Evolutionary conservation across 148 eudicot species (phyloP).

Genomic region (Nyssa sinensis): DNA sequence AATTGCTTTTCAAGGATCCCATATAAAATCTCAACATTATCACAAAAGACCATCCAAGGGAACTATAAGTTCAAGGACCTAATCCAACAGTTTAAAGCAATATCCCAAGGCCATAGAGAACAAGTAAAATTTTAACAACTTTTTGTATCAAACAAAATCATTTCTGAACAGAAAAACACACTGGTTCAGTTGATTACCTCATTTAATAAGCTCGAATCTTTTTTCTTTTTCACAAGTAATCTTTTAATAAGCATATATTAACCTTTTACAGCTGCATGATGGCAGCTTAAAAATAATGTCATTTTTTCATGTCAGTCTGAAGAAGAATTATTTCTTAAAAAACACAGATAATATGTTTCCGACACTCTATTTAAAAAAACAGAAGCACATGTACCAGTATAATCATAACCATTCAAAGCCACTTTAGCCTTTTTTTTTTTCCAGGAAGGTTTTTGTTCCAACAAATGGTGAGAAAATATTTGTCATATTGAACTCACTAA

Average conservation of each 20-base stretch:
- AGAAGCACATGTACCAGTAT: neutral
- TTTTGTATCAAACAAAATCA: too few relatives aligned
- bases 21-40: too few relatives aligned
- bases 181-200: neutral
- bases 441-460: neutral
- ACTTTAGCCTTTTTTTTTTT: neutral
- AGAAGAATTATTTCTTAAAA: neutral
- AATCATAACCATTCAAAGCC: neutral
- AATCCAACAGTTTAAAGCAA: too few relatives aligned
- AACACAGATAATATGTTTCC: neutral
- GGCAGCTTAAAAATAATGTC: neutral
- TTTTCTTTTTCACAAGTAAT: neutral
- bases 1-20: too few relatives aligned
- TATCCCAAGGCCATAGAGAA: neutral
- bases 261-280: too few relatives aligned
- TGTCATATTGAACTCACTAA: neutral
- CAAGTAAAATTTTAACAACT: neutral
- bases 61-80: too few relatives aligned
- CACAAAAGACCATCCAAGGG: too few relatives aligned
- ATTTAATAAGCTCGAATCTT: neutral
- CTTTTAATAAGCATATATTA: neutral
- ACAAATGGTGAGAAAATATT: neutral
- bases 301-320: neutral
- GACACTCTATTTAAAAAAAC: neutral
- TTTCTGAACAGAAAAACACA: too few relatives aligned